Percentiles rank a stretch among this genome's conserved stretches.
Conservation (phyloP, 768 basidiomycete genomes). For the Lentinula edodes region DNA sequence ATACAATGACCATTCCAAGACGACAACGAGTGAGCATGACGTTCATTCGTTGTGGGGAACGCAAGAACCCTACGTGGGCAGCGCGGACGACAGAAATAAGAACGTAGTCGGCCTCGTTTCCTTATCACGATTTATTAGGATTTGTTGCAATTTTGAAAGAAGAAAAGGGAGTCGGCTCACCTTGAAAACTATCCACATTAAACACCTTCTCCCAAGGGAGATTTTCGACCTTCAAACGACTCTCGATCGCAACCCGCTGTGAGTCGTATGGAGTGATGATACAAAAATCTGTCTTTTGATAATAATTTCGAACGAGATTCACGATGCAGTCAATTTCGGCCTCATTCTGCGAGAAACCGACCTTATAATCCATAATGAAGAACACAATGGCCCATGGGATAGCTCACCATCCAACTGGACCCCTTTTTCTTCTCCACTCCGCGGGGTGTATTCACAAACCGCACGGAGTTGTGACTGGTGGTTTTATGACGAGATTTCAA, state of each 20-base stretch:
- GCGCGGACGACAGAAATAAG: slow-evolving; percentile 49
- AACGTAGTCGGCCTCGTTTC: slow-evolving; percentile 47
- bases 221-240: slow-evolving; percentile 22
- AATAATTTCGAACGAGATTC: slow-evolving; percentile 37
- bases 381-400: no score
- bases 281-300: slow-evolving; percentile 30
- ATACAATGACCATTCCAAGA: slow-evolving; percentile 42
- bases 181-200: slow-evolving; percentile 55
- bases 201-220: slow-evolving; percentile 39
- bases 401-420: slow-evolving; percentile 38
- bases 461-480: slow-evolving; percentile 26
- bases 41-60: slow-evolving; percentile 39
- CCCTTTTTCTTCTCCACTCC: slow-evolving; percentile 31
- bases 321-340: slow-evolving; percentile 34
- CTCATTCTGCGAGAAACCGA: slow-evolving; percentile 26
- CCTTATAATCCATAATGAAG: no score
- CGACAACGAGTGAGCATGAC: slow-evolving; percentile 48
- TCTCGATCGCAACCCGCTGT: slow-evolving; percentile 39
- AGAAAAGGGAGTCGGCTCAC: slow-evolving; percentile 16
- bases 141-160: neutral
- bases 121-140: slow-evolving; percentile 17
- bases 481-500: slow-evolving; percentile 34
- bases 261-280: slow-evolving; percentile 53
- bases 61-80: slow-evolving; percentile 38
- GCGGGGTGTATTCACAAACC: slow-evolving; percentile 37